Base-by-base conservation (phyloP, 768 basidiomycete genomes). In the Coprinopsis sp. region DNA sequence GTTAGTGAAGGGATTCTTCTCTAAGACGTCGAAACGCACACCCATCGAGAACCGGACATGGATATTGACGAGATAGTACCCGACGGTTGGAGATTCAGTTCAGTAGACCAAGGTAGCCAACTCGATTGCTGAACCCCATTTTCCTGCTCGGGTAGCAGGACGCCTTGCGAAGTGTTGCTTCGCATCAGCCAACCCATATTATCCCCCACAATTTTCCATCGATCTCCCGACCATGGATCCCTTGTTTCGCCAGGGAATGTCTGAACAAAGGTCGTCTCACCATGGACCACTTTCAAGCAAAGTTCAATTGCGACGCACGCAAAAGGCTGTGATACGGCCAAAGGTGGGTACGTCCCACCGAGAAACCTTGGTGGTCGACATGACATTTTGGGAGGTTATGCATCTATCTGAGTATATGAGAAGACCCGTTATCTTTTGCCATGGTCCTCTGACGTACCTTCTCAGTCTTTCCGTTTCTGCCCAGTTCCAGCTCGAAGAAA, bases 11-110 rank as follows among this genome's bases (percentile, higher is more conserved):
- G 41, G 16, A 42, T 22, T 2, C 39, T 33, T 23, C 7, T 13
- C 33, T 31, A 45, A 39, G 51, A 25, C n/a, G 7, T 31, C 18
- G 33, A 39, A 51, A 14, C 76, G 44, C 58, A 80, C 80, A 79
- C 63, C 64, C 75, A 75, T 54, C 60, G 59, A 19, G 69, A 55
- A n/a, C 68, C 72, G 38, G 72, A 76, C 19, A 69, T 55, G 21
- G 58, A 69, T 7, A 81, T 78, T 6, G 79, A 77, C 0, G 79
- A 77, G 37, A 81, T 66, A 76, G 78, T 50, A 12, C 25, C 34
- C 28, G 60, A 57, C 18, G 65, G 63, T 37, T 69, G 66, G 30
- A 80, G 58, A 49, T 68, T 70, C 39, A 72, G 59, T 30, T 76
- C 72, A 28, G 68, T 61, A 14, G 57, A 58, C 76, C 77, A 81